A percentile compares a stretch with the other conserved stretches of the same genome.
phyloP scores from a whole-genome alignment of 129 eudicot genomes.

The Oenanthe sinensis region DNA sequence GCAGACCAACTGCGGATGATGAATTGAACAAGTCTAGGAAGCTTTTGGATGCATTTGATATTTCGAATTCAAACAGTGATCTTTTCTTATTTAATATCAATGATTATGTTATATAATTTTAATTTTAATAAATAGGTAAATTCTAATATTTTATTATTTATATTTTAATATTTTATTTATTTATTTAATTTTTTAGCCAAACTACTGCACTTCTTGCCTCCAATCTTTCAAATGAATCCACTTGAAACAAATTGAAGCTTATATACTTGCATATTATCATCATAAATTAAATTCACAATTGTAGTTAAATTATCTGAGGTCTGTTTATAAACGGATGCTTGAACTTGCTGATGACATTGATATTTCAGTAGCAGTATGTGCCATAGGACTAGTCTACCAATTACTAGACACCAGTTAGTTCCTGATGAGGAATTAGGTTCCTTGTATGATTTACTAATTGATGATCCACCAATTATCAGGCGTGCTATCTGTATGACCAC shows the following conservation, averaged over 20 bases:
- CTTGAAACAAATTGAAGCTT: no score
- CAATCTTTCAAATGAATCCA: no score
- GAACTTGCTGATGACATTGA: constrained; percentile 95
- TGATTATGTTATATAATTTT: no score
- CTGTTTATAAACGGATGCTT: constrained; percentile 81
- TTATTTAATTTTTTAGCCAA: no score
- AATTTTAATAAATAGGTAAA: no score
- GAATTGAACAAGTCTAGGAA: constrained; percentile 8
- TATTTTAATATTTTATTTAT: no score
- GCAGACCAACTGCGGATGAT: neutral
- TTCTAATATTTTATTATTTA: no score
- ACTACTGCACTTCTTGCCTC: no score
- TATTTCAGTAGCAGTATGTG: constrained; percentile 89
- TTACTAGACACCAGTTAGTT: constrained; percentile 87
- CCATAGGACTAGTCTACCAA: constrained; percentile 90
- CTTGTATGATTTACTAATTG: constrained; percentile 78
- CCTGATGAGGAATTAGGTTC: constrained; percentile 92
- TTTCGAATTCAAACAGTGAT: constrained; percentile 18
- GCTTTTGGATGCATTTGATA: constrained; percentile 22
- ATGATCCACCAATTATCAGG: constrained; percentile 88
- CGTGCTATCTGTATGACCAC: constrained; percentile 90
- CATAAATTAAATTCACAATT: no score
- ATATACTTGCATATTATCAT: no score
- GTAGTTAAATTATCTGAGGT: constrained; percentile 9
- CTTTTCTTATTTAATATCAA: neutral